These are phyloP conservation scores for Beauveria australis DNA, from an alignment of 2,329 filamentous ascomycete species.

Conservation along the genomic window DNA sequence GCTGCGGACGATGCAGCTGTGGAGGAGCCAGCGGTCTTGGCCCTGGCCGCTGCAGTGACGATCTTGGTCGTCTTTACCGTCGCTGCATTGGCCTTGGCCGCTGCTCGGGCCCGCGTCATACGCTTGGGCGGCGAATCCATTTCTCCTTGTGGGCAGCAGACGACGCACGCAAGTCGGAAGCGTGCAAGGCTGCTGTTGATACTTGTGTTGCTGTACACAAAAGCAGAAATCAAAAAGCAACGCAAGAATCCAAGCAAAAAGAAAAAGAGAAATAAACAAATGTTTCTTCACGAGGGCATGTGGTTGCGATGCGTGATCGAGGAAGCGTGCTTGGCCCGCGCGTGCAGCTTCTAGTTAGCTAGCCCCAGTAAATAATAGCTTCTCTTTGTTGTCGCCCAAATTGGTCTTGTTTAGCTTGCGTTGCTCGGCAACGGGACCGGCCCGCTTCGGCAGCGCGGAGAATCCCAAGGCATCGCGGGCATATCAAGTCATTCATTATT, in stretches of 20 bases:
- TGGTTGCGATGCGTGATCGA: conserved; percentile 3
- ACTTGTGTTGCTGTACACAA: conserved; percentile 12
- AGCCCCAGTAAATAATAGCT: background rate
- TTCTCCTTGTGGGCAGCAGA: conserved; percentile 22
- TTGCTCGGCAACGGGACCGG: conserved; percentile 6
- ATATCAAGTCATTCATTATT: too few relatives aligned
- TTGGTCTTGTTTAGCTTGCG: conserved; percentile 5
- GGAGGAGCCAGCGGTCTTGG: conserved; percentile 29
- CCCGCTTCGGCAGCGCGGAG: background rate
- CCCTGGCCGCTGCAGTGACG: conserved; percentile 40
- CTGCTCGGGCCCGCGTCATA: conserved; percentile 44
- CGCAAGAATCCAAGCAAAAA: conserved; percentile 19
- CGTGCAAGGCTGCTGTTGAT: background rate
- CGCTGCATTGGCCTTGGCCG: conserved; percentile 32
- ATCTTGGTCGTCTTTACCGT: conserved; percentile 34
- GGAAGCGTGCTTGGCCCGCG: background rate
- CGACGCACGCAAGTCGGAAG: conserved; percentile 14
- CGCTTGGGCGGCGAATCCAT: conserved; percentile 56
- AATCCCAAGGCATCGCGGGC: background rate
- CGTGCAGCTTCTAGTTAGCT: background rate
- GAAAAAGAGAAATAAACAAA: background rate
- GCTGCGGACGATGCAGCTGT: conserved; percentile 25
- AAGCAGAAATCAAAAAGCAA: conserved; percentile 14
- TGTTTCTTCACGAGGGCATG: conserved; percentile 14
- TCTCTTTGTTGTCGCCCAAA: conserved; percentile 9